Evolutionary conservation across 305 asterid species (phyloP).

Genomic region (Rubia tinctorum): DNA sequence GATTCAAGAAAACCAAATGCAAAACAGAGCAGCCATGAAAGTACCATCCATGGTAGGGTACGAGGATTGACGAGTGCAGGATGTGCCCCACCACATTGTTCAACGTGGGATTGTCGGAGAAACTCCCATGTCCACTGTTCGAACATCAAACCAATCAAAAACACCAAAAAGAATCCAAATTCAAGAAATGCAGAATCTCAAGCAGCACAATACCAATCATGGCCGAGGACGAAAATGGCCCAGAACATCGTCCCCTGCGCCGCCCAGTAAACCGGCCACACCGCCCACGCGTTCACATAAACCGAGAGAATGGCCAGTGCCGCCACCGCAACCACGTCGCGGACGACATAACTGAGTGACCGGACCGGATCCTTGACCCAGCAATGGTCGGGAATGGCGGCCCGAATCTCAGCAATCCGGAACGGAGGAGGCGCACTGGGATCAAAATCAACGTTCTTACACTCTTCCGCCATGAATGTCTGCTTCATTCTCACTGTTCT

Average conservation of each 20-base stretch:
- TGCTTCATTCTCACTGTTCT: background rate
- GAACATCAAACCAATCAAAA: conserved; percentile 3
- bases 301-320: conserved; percentile 54
- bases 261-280: conserved; percentile 84
- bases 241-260: conserved; percentile 92
- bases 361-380: conserved; percentile 80
- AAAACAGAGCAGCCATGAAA: conserved; percentile 8
- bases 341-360: conserved; percentile 60
- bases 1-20: background rate
- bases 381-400: conserved; percentile 85
- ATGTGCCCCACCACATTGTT: conserved; percentile 79
- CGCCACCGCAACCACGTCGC: conserved; percentile 54
- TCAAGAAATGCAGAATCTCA: background rate
- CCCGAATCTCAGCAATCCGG: conserved; percentile 58
- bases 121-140: conserved; percentile 95
- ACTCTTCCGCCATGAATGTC: conserved; percentile 18
- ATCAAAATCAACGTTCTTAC: conserved; percentile 33
- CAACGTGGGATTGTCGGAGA: conserved; percentile 49
- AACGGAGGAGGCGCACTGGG: conserved; percentile 75
- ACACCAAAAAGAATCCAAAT: background rate
- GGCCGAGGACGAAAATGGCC: conserved; percentile 95
- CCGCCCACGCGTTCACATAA: conserved; percentile 47
- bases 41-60: conserved; percentile 98
- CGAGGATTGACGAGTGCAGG: conserved; percentile 84
- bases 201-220: conserved; percentile 57